Conservation (phyloP, 495 filamentous ascomycete species). For the Penicillium mononematosum region DNA sequence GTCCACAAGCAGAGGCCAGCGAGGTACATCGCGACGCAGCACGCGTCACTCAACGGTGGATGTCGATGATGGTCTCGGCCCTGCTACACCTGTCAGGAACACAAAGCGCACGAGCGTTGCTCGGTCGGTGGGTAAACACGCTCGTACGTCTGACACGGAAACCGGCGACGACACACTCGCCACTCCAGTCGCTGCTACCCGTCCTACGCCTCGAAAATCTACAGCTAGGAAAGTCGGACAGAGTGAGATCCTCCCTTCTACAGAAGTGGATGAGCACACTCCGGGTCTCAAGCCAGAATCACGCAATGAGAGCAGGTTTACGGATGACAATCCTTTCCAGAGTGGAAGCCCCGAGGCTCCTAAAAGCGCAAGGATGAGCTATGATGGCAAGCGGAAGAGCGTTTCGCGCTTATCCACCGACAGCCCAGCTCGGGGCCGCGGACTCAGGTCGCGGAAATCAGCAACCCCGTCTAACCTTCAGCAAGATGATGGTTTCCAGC, state of each 20-base stretch:
- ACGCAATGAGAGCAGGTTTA: slow-evolving; percentile 63
- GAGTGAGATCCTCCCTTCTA: slow-evolving; percentile 54
- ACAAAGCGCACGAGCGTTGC: slow-evolving; percentile 34
- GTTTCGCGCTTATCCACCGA: slow-evolving; percentile 39
- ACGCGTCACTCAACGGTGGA: slow-evolving; percentile 38
- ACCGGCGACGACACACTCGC: slow-evolving; percentile 38
- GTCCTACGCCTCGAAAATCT: slow-evolving; percentile 40
- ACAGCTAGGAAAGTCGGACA: slow-evolving; percentile 51
- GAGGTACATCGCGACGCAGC: slow-evolving; percentile 42
- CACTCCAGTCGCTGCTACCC: slow-evolving; percentile 34
- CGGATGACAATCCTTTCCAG: slow-evolving; percentile 91
- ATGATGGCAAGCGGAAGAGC: slow-evolving; percentile 52
- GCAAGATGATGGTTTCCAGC: slow-evolving; percentile 38
- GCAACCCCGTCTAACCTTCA: slow-evolving; percentile 34
- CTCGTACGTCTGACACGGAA: slow-evolving; percentile 53
- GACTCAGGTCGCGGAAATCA: slow-evolving; percentile 39
- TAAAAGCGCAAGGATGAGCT: slow-evolving; percentile 32
- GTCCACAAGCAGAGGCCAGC: slow-evolving; percentile 43
- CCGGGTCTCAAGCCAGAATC: slow-evolving; percentile 38
- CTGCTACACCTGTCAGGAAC: slow-evolving; percentile 30
- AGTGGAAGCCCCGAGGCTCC: slow-evolving; percentile 62
- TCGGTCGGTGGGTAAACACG: slow-evolving; percentile 52
- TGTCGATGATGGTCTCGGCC: slow-evolving; percentile 32
- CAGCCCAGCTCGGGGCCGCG: slow-evolving; percentile 33
- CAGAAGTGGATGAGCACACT: slow-evolving; percentile 39